A percentile compares a stretch with the other conserved stretches of the same genome.
phyloP scores from a whole-genome alignment of 1,139 yeast species.

The Hansenula anomala region DNA sequence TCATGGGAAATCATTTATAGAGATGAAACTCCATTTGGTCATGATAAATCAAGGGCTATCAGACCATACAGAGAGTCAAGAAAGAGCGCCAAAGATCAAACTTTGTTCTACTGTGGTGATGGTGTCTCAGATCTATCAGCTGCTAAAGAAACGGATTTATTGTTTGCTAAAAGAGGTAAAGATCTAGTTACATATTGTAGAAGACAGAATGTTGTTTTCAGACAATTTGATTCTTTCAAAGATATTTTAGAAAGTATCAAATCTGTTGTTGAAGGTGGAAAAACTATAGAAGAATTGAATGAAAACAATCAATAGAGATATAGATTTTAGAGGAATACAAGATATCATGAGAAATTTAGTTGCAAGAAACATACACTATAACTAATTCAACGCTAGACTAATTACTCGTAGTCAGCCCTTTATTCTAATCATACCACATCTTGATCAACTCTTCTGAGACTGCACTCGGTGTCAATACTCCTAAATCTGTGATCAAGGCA shows the following conservation, averaged over 20 bases:
- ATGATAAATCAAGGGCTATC: conserved; percentile 85
- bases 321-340: too few relatives aligned
- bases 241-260: conserved; percentile 63
- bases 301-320: conserved; percentile 23
- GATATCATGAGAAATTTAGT: too few relatives aligned
- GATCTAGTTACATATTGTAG: conserved; percentile 84
- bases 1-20: conserved; percentile 82
- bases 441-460: conserved; percentile 96
- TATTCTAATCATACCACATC: conserved; percentile 89
- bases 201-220: conserved; percentile 76
- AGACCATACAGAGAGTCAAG: conserved; percentile 53
- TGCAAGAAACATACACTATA: too few relatives aligned
- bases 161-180: conserved; percentile 90
- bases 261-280: conserved; percentile 39
- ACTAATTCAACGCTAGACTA: too few relatives aligned
- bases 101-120: conserved; percentile 89
- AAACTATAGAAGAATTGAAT: conserved; percentile 35
- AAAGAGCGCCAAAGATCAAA: conserved; percentile 32
- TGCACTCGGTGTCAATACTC: conserved; percentile 95
- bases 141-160: conserved; percentile 87
- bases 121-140: conserved; percentile 96
- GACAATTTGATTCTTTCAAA: conserved; percentile 69
- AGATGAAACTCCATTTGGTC: conserved; percentile 88
- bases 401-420: too few relatives aligned
- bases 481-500: conserved; percentile 92